These are phyloP conservation scores for Blastocystis sp. DNA, from an alignment of 352 stramenopile species.

Conservation along the genomic window DNA sequence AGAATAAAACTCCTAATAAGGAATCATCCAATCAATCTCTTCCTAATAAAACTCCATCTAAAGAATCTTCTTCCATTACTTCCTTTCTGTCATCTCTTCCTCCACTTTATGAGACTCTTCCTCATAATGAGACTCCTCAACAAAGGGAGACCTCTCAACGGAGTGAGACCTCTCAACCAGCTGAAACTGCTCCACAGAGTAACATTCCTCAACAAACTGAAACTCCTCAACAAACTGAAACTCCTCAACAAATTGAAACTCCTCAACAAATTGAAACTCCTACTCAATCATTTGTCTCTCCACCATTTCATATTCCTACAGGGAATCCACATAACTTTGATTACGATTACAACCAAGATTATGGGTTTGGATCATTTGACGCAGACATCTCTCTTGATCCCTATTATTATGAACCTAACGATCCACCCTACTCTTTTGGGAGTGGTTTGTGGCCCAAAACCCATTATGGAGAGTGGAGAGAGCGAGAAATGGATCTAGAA, in stretches of 20 bases:
- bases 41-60: background rate
- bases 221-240: too few relatives aligned
- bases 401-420: background rate
- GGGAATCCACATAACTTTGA: background rate
- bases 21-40: background rate
- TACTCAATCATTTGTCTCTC: background rate
- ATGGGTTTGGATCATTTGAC: constrained; percentile 14
- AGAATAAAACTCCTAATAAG: background rate
- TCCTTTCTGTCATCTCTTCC: background rate
- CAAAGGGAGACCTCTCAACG: too few relatives aligned
- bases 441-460: background rate
- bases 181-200: too few relatives aligned
- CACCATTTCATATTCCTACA: background rate
- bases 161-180: too few relatives aligned
- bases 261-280: background rate
- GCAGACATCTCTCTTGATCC: background rate
- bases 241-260: background rate
- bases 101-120: background rate
- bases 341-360: background rate
- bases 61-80: background rate
- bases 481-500: constrained; percentile 26
- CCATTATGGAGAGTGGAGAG: constrained; percentile 19
- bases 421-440: background rate
- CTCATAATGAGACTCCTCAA: background rate
- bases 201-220: background rate